Evolutionary conservation across 441 rosid genomes (phyloP), one percentile per base, ranked within the genome.

Genomic region (Arabidopsis lyrata): DNA sequence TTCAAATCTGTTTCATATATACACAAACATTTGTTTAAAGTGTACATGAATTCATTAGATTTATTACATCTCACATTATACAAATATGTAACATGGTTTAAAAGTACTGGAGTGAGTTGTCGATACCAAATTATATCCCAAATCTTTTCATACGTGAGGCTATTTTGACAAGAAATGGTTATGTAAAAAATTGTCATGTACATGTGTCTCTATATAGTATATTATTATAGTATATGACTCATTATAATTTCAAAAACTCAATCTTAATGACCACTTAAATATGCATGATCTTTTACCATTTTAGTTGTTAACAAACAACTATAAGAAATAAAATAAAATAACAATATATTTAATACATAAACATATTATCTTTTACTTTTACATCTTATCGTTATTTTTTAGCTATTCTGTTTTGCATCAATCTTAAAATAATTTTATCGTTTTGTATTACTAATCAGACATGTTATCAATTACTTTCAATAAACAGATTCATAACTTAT

Each of bases 1-100:
- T 16, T 50, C n/a, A 47, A 18, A 20, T 6, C n/a, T 61, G 52
- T 20, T 65, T 2, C 31, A 1, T 53, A 1, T 14, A 3, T 13
- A 13, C 4, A 38, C 41, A 38, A 3, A 38, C 15, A 41, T 41
- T 13, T 41, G 6, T 15, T 47, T 47, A 10, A 12, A 41, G 2
- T 14, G 2, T n/a, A 44, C 16, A 44, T 42, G 15, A 1, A 13
- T 4, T 13, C 4, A 6, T 14, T n/a, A 55, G 11, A 13, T 13
- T 27, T 53, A 50, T 52, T 29, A 29, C 4, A 53, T 53, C 6
- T 12, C 2, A 52, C 5, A 58, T 22, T 18, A 58, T 20, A 20
- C 49, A 24, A 24, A 59, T 60, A 60, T 29, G 68, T 39, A 61
- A 50, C 41, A 39, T n/a, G 29, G 50, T 67, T 67, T 1, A 39